Percentiles rank a stretch among this genome's conserved stretches.
Conservation (phyloP, 2,329 filamentous ascomycete genomes). For the Penicillium polonicum region DNA sequence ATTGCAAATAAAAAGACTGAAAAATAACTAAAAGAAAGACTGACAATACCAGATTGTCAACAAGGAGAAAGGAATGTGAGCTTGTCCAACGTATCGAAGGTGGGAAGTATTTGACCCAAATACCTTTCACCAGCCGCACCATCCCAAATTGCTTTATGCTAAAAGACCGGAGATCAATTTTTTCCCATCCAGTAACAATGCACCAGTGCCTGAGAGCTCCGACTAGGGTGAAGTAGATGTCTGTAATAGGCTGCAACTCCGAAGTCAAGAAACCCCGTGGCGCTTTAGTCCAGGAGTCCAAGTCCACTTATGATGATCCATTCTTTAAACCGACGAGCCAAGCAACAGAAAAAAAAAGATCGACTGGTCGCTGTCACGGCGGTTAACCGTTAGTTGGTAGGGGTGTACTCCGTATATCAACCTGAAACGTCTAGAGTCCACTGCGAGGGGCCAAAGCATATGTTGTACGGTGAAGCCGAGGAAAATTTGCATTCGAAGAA, state of each 20-base stretch:
- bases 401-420: neutral
- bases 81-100: slow-evolving; percentile 10
- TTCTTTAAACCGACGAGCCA: slow-evolving; percentile 1
- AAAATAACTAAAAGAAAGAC: slow-evolving; percentile 16
- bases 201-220: neutral
- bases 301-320: slow-evolving; percentile 8
- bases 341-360: neutral
- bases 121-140: slow-evolving; percentile 1
- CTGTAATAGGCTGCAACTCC: slow-evolving; percentile 3
- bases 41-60: slow-evolving; percentile 24
- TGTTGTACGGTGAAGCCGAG: slow-evolving; percentile 3
- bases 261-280: neutral
- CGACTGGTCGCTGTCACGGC: slow-evolving; percentile 6
- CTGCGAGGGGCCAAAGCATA: neutral
- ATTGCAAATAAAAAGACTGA: slow-evolving; percentile 7
- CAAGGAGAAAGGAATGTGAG: slow-evolving; percentile 25
- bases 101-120: slow-evolving; percentile 18
- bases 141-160: neutral
- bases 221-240: neutral
- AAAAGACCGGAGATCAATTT: neutral
- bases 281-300: neutral
- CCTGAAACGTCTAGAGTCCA: slow-evolving; percentile 2
- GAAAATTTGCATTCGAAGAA: neutral
- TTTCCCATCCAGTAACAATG: slow-evolving; percentile 2
- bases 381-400: neutral